A percentile compares a stretch with the other conserved stretches of the same genome.
Conservation (phyloP, 106 monocot species). For the Triglochin maritima region DNA sequence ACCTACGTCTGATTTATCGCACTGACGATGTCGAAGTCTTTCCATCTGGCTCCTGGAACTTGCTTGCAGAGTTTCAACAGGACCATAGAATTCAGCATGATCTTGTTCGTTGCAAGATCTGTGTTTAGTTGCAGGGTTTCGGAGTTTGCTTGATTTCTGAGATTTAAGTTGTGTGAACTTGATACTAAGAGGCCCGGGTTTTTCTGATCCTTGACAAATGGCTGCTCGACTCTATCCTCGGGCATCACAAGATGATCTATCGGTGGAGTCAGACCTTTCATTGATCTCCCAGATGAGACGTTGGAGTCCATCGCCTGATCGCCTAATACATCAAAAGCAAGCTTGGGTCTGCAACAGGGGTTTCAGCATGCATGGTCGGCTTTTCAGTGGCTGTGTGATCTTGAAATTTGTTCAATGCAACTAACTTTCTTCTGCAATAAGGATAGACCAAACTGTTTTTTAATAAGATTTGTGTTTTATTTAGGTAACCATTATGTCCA, state of each 20-base stretch:
- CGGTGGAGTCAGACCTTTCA: slow-evolving; percentile 49
- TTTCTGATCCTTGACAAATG: slow-evolving; percentile 36
- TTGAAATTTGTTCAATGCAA: slow-evolving; percentile 13
- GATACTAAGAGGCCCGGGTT: slow-evolving; percentile 23
- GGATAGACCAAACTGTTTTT: background rate
- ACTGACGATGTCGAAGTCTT: slow-evolving; percentile 46
- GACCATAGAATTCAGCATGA: slow-evolving; percentile 62
- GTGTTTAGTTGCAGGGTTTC: slow-evolving; percentile 63
- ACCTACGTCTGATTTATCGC: slow-evolving; percentile 53
- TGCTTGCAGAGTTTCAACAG: slow-evolving; percentile 32
- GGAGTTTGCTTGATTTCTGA: slow-evolving; percentile 51
- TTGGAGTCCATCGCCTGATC: slow-evolving; percentile 28
- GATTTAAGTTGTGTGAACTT: slow-evolving; percentile 30
- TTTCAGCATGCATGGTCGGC: slow-evolving; percentile 39
- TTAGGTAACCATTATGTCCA: no score
- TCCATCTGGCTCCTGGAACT: slow-evolving; percentile 63
- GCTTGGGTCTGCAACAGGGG: slow-evolving; percentile 48
- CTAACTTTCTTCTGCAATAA: slow-evolving; percentile 32
- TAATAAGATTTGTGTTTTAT: no score
- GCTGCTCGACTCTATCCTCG: slow-evolving; percentile 41
- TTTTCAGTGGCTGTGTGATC: slow-evolving; percentile 20
- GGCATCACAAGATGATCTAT: slow-evolving; percentile 75
- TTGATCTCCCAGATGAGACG: slow-evolving; percentile 21
- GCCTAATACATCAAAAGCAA: slow-evolving; percentile 36
- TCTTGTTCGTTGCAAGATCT: slow-evolving; percentile 76